These are phyloP conservation scores for Aspergillus avenaceus DNA, from an alignment of 495 filamentous ascomycete species.

Conservation along the genomic window DNA sequence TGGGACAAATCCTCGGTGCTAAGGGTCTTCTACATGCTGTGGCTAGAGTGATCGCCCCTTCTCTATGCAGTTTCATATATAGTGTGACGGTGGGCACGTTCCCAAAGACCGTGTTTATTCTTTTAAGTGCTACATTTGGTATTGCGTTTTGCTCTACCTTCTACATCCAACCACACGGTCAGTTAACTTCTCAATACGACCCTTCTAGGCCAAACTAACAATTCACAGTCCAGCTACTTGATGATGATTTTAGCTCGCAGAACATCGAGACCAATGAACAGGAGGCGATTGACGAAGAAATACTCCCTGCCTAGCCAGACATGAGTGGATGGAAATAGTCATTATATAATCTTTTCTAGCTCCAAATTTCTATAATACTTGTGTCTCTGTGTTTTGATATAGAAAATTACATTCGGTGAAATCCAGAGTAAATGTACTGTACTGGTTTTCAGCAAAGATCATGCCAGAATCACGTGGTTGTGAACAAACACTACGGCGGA, in stretches of 20 bases:
- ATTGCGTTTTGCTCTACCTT: constrained; percentile 61
- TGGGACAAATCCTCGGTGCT: constrained; percentile 83
- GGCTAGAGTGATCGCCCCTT: constrained; percentile 71
- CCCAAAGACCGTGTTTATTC: constrained; percentile 78
- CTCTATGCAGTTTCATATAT: constrained; percentile 82
- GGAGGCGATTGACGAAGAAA: too few species aligned
- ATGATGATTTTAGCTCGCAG: background rate
- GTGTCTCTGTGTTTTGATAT: too few species aligned
- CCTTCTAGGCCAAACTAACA: background rate
- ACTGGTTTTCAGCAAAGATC: too few species aligned
- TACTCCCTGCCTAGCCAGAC: too few species aligned
- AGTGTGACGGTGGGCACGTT: constrained; percentile 71
- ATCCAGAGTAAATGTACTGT: too few species aligned
- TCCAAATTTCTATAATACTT: too few species aligned
- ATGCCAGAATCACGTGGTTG: too few species aligned
- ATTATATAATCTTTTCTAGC: too few species aligned
- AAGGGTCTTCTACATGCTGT: constrained; percentile 81
- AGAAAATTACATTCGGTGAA: too few species aligned
- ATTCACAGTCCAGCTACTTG: background rate
- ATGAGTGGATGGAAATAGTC: too few species aligned
- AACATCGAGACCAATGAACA: too few species aligned
- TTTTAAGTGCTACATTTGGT: constrained; percentile 62
- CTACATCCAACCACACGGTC: constrained; percentile 70
- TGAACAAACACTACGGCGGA: constrained; percentile 12
- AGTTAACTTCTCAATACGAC: constrained; percentile 20